These are phyloP conservation scores for Amanita pseudoporphyria DNA, from an alignment of 768 basidiomycete genomes.

Conservation along the genomic window DNA sequence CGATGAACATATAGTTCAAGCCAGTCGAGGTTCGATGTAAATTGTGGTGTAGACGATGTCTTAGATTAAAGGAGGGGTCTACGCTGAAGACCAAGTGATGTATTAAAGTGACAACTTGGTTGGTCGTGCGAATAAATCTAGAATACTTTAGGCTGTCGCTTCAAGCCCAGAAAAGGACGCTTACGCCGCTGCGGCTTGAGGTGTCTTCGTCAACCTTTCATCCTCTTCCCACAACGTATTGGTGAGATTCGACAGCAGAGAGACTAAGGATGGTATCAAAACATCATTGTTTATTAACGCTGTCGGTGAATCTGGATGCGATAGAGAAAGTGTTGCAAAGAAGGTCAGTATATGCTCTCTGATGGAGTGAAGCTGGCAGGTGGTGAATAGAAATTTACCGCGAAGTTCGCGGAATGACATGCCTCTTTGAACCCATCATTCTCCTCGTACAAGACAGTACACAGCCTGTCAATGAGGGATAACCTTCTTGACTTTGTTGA, in stretches of 20 bases:
- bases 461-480: constrained; percentile 32
- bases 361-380: neutral
- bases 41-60: constrained; percentile 47
- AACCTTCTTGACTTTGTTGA: constrained; percentile 21
- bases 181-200: constrained; percentile 28
- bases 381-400: neutral
- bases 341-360: constrained; percentile 21
- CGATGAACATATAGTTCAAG: constrained; percentile 59
- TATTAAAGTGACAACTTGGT: constrained; percentile 47
- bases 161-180: constrained; percentile 8
- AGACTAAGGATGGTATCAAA: constrained; percentile 57
- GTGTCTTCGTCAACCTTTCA: constrained; percentile 27
- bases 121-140: constrained; percentile 43
- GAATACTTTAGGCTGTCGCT: neutral
- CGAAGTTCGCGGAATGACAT: neutral
- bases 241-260: constrained; percentile 42
- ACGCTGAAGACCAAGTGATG: constrained; percentile 51
- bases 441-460: neutral
- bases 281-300: constrained; percentile 36
- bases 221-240: constrained; percentile 62
- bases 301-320: constrained; percentile 27
- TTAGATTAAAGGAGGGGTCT: constrained; percentile 40
- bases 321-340: constrained; percentile 31
- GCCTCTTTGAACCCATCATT: neutral
- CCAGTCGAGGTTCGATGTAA: constrained; percentile 48